Evolutionary conservation across 2,329 filamentous ascomycete species (phyloP), one percentile per base, ranked within the genome.

Genomic region (Xylariales sp.): DNA sequence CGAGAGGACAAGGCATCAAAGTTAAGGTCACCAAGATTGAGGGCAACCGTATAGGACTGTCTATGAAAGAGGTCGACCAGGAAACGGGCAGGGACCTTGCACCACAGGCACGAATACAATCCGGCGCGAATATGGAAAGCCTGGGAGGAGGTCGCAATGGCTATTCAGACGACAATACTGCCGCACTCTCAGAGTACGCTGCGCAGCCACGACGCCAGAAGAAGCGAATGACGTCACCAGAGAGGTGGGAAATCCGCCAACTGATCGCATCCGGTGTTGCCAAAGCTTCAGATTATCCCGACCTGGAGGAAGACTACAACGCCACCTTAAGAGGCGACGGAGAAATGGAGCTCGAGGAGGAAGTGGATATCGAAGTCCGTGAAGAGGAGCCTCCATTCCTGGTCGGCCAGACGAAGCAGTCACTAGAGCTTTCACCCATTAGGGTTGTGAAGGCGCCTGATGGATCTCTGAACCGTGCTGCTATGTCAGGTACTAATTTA

Each of bases 41-140:
- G 56, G 84, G 85, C 4, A 80, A 73, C 40, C 78, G 87, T 20
- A 83, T 97, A 54, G 90, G 89, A 0, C 68, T 98, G 5, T 95
- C 90, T 0, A 96, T 98, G 90, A 95, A 95, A 58, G 91, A 96
- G 47, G 90, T 96, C 12, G 91, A 98, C 53, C 93, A 98, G 61
- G 76, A 79, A 21, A 90, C 86, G 3, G 93, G 93, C 5, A 77
- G 80, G 56, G 93, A 98, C 56, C 68, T 95, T 28, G 80, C 84
- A 21, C 88, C 90, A 1, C 82, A 90, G 48, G 77, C 78, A 44
- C 76, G 85, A 34, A 78, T 97, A 55, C 82, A 86, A 21, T 93
- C 91, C 2, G 93, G 93, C 6, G 93, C 93, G 9, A 98, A 98
- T 54, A 86, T 85, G 72, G 83, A 91, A 58, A 80, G 80, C 2